Evolutionary conservation across 2,329 filamentous ascomycete species (phyloP), one percentile per base, ranked within the genome.

Genomic region (Byssothecium circinans): DNA sequence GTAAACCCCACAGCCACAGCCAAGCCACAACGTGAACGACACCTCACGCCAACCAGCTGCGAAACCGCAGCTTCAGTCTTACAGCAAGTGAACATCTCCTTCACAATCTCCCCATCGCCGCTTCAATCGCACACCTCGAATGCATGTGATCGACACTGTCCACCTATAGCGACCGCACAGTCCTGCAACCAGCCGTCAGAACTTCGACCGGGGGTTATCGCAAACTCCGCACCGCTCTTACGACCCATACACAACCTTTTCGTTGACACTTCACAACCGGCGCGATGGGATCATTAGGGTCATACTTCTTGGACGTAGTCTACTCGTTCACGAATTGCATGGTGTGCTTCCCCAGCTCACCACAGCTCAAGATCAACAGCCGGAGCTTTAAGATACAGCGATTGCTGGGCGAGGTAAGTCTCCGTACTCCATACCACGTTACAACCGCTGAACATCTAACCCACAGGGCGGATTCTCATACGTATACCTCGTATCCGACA

Each of bases 401-500:
- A 50, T 79, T 99, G 41, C 81, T 99, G 3, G 94, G 94, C 71
- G 94, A 99, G 81, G 88, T 91, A 77, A 60, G 78, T n/a, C 45
- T 22, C 41, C 37, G 34, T 30, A 25, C 22, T 5, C 20, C 30
- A 4, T 25, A 40, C 20, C 20, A 41, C 19, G 34, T 49, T 50
- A 43, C 44, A 22, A 55, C 40, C 29, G 18, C 11, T 33, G 32
- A 34, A 33, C 19, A 20, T 5, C 29, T 18, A 14, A 29, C 19
- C 22, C 7, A 33, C 25, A 92, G 87, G 94, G 94, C 69, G 94
- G 94, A 65, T 99, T 99, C 79, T 96, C 91, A 57, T 99, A 97
- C 74, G 94, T 99, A 61, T 99, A 99, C 75, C 88, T 99, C 50
- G 94, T 99, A 50, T 89, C 97, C 78, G 91, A 96, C 72, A 92